Evolutionary conservation across 495 filamentous ascomycete species (phyloP), one percentile per base, ranked within the genome.

Genomic region (Pseudevernia furfuracea): DNA sequence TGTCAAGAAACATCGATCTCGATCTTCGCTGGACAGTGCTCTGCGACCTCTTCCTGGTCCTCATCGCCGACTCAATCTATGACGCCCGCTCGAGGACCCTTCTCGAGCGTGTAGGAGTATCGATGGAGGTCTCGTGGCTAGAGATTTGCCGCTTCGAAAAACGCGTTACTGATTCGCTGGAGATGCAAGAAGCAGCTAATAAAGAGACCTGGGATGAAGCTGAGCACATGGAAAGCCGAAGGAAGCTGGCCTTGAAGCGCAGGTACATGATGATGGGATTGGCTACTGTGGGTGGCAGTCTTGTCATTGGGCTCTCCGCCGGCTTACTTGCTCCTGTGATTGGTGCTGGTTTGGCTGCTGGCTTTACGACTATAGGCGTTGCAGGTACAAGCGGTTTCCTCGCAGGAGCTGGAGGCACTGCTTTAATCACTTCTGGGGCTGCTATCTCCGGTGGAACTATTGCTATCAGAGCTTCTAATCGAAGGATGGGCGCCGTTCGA

Each of bases 141-240:
- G 95, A 97, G 61, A 95, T 99, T 61, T 94, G 91, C 73, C 84
- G 89, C 39, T 99, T 99, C 70, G 94, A 99, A 75, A 97, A 97
- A 77, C 89, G 92, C 37, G 92, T 97, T 23, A 96, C 93, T 21
- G 94, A 99, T 74, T 90, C 95, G 17, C 79, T 99, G 28, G 94
- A 97, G 74, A 96, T 99, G 89, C 94, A 99, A 77, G 88, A 96
- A 68, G 84, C 87, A 46, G 87, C 91, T 12, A 85, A 90, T 37
- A 95, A 93, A 72, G 95, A 99, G 75, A 96, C 90, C 66, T 99
- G 94, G 94, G 91, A 96, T 69, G 94, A 97, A 75, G 85, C 91
- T 21, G 92, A 95, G 55, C 92, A 97, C 71, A 93, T 97, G 84
- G 92, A 93, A 71, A 87, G 82, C 62, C 83, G 94, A 59, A 84